Base-by-base conservation (phyloP, 2,329 filamentous ascomycete genomes). In the Clarireedia paspali region DNA sequence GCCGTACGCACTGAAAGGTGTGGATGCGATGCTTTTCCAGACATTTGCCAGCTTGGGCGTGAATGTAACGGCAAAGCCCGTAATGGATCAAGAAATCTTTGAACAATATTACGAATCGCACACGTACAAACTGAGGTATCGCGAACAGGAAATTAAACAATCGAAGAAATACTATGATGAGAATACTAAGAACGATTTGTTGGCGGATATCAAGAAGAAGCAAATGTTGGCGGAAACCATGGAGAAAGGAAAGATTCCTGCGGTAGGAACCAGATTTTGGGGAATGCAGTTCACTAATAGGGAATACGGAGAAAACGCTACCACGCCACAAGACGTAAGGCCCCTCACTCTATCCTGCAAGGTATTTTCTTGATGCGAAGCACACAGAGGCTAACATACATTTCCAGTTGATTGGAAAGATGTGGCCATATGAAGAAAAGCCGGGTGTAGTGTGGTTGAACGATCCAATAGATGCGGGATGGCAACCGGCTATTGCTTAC, bases 11-110 rank as follows among this genome's bases (percentile, higher is more conserved):
- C 65, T 80, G 5, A 80, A 79, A 60, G 75, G 77, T 0, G 60
- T 72, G 0, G 77, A 80, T 57, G 70, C 75, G 57, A 66, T 71
- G 0, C 56, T 77, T 0, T 79, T 73, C 57, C 62, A 66, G 0
- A 60, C 67, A 0, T 70, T 77, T 48, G 55, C 59, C 10, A 61
- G 66, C 0, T 62, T 75, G 0, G 68, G 69, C 0, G 56, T 72
- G 0, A 50, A 67, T 5, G 60, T 70, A 4, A 47, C 56, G 0
- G 57, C 74, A 12, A 63, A 64, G 1, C 71, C 72, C 0, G 58
- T 74, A 23, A 20, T 53, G 15, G 15, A 40, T 10, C 20, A 45
- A n/a, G 6, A 12, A 15, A 4, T 40, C 7, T n/a, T 6, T 15
- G 26, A 9, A 5, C 27, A 9, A 30, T 9, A 30, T 7, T 9